Conservation (phyloP, 2,329 filamentous ascomycete genomes). For the Epichloe coenophiala region DNA sequence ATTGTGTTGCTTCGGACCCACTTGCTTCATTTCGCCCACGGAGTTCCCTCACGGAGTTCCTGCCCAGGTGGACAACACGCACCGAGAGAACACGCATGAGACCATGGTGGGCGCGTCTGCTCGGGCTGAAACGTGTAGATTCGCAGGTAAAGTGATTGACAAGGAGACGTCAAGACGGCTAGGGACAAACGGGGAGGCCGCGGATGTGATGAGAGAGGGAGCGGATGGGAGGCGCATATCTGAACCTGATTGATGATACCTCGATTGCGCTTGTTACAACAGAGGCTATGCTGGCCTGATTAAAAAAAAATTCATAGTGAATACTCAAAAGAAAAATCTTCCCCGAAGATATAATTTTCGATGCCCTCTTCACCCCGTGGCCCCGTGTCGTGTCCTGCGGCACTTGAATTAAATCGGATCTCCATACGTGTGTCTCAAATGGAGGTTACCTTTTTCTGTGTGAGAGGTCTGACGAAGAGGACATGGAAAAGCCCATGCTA, state of each 20-base stretch:
- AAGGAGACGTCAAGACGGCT: neutral
- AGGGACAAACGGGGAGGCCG: neutral
- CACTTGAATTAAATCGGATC: neutral
- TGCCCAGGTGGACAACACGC: neutral
- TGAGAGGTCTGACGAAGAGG: neutral
- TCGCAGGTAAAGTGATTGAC: constrained; percentile 2
- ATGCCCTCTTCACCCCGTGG: neutral
- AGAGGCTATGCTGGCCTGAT: constrained; percentile 4
- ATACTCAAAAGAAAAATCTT: neutral
- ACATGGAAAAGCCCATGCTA: neutral
- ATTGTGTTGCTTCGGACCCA: neutral
- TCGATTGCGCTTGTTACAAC: constrained; percentile 11
- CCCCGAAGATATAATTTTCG: neutral
- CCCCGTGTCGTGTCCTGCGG: neutral
- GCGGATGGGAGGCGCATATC: constrained; percentile 9
- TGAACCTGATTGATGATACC: constrained; percentile 19
- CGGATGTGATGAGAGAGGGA: constrained; percentile 1
- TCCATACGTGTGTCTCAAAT: neutral
- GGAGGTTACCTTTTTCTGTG: neutral
- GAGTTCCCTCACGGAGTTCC: neutral
- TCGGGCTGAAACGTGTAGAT: neutral
- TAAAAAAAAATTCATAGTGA: constrained; percentile 9
- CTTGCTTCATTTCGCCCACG: neutral
- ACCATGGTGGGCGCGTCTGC: neutral
- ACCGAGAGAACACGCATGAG: neutral